phyloP scores from a whole-genome alignment of 139 green algal species.

The Pseudopediastrum boryanum region DNA sequence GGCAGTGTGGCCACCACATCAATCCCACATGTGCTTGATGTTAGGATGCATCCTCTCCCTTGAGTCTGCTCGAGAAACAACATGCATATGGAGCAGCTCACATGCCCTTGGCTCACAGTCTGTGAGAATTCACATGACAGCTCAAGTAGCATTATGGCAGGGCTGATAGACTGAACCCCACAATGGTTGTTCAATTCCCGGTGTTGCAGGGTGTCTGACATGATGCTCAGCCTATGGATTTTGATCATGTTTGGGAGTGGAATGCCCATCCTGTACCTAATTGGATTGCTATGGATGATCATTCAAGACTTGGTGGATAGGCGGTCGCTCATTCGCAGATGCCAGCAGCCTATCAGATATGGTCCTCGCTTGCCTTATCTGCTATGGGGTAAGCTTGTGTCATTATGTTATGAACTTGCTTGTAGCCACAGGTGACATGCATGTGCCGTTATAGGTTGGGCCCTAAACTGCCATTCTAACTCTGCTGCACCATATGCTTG shows the following conservation, averaged over 20 bases:
- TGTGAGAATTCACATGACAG: too few relatives aligned
- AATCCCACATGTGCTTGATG: too few relatives aligned
- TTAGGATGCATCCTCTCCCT: too few relatives aligned
- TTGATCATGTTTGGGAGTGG: slow-evolving; percentile 55
- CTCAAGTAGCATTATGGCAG: too few relatives aligned
- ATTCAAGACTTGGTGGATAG: slow-evolving; percentile 42
- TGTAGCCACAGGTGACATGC: not conserved
- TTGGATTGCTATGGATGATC: slow-evolving; percentile 33
- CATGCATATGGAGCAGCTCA: too few relatives aligned
- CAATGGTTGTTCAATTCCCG: not conserved
- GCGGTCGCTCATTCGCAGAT: slow-evolving; percentile 38
- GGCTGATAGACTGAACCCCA: too few relatives aligned
- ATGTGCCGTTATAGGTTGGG: not conserved
- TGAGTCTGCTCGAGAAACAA: too few relatives aligned
- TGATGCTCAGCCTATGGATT: slow-evolving; percentile 50
- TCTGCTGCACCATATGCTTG: not conserved
- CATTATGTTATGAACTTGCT: not conserved
- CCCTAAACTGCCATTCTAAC: too few relatives aligned
- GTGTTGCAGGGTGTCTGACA: slow-evolving; percentile 44
- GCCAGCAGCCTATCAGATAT: slow-evolving; percentile 38
- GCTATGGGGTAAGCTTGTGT: slow-evolving; percentile 41
- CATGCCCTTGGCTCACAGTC: too few relatives aligned
- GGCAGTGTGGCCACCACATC: too few relatives aligned
- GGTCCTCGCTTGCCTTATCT: slow-evolving; percentile 38
- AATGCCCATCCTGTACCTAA: slow-evolving; percentile 51